A percentile compares a stretch with the other conserved stretches of the same genome.
phyloP scores from a whole-genome alignment of 1,284 basidiomycete genomes.

The Trichosporon ovoides region DNA sequence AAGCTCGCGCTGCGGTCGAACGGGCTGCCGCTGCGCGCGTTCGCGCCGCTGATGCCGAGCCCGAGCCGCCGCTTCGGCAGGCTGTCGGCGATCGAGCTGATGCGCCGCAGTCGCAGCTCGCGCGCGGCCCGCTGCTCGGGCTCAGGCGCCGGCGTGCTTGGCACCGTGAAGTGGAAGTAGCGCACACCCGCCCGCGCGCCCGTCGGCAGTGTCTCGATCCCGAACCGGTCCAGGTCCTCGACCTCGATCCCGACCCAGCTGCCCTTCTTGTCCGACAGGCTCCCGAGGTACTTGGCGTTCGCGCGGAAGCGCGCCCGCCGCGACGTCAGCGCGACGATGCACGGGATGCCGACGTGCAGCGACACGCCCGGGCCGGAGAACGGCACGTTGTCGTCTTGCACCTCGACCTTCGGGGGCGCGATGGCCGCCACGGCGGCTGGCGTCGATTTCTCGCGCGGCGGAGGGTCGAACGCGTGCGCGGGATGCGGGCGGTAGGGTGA shows the following conservation, averaged over 20 bases:
- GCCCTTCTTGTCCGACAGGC: slow-evolving; percentile 64
- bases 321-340: slow-evolving; percentile 65
- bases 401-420: slow-evolving; percentile 7
- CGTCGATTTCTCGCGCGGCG: slow-evolving; percentile 18
- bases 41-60: background rate
- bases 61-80: slow-evolving; percentile 8
- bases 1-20: slow-evolving; percentile 10
- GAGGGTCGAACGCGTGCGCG: slow-evolving; percentile 43
- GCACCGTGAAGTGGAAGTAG: slow-evolving; percentile 35
- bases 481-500: slow-evolving; percentile 44
- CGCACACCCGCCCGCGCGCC: slow-evolving; percentile 29
- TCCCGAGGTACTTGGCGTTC: slow-evolving; percentile 79
- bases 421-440: slow-evolving; percentile 7
- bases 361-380: slow-evolving; percentile 56
- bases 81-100: slow-evolving; percentile 26
- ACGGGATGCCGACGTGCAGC: slow-evolving; percentile 82
- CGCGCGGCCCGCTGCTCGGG: slow-evolving; percentile 6
- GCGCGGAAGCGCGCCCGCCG: slow-evolving; percentile 78
- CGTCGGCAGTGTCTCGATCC: slow-evolving; percentile 25
- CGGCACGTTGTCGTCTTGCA: slow-evolving; percentile 17
- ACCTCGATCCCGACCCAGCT: slow-evolving; percentile 92
- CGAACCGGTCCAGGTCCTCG: slow-evolving; percentile 56
- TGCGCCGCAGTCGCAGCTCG: slow-evolving; percentile 19
- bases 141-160: background rate
- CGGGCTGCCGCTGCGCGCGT: slow-evolving; percentile 12